Conservation (phyloP, 2,329 filamentous ascomycete species). For the Botryotinia narcissicola region DNA sequence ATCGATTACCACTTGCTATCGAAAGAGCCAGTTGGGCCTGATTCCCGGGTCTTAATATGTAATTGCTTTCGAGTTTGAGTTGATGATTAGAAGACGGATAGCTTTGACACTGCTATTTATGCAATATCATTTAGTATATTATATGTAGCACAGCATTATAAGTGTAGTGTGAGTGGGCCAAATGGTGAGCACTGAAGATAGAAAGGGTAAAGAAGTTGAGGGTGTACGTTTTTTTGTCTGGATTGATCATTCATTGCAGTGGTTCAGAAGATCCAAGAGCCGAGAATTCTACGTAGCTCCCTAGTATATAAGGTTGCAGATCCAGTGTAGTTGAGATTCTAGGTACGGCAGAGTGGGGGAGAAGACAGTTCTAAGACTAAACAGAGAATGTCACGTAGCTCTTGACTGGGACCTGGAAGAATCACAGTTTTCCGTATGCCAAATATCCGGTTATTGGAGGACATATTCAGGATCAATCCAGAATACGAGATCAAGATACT, state of each 20-base stretch:
- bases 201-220: neutral
- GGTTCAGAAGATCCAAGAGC: neutral
- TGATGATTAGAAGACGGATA: neutral
- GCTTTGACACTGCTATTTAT: neutral
- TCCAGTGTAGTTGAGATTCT: neutral
- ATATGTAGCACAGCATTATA: accelerated
- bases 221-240: neutral
- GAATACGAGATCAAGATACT: neutral
- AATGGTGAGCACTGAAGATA: neutral
- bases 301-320: accelerated
- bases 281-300: neutral
- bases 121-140: neutral
- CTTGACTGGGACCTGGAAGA: neutral
- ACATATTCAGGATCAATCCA: neutral
- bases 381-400: neutral
- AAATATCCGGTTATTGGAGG: neutral
- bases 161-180: neutral
- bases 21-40: accelerated
- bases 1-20: neutral
- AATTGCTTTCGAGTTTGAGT: too few species aligned
- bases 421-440: neutral
- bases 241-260: neutral
- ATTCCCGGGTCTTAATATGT: neutral
- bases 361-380: neutral
- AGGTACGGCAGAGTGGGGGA: neutral